Conservation (phyloP, 208 protist genomes). For the Vickermania spadyakhi region DNA sequence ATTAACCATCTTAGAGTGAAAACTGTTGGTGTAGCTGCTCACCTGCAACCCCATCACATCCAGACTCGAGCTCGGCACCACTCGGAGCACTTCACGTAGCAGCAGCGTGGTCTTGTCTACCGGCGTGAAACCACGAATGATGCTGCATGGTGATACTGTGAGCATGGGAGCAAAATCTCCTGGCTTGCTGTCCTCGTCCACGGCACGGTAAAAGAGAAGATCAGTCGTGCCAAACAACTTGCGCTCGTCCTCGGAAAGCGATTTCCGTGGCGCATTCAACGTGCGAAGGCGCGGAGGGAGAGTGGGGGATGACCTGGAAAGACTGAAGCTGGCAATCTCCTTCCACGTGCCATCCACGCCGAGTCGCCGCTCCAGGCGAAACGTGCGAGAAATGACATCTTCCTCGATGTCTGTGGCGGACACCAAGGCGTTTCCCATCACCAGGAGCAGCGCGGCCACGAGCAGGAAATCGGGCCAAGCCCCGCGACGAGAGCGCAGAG, state of each 20-base stretch:
- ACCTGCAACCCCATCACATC: conserved; percentile 62
- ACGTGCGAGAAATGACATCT: conserved; percentile 35
- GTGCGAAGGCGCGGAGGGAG: conserved; percentile 30
- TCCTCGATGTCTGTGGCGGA: conserved; percentile 6
- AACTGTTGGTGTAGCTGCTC: conserved; percentile 68
- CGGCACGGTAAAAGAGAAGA: conserved; percentile 61
- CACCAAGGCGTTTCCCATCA: conserved; percentile 14
- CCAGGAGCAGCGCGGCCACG: conserved; percentile 9
- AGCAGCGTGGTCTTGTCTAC: conserved; percentile 59
- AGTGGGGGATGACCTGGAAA: conserved; percentile 36
- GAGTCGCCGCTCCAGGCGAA: conserved; percentile 57
- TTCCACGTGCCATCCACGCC: conserved; percentile 37
- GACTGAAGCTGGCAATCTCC: conserved; percentile 31
- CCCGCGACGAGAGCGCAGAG: too few relatives aligned
- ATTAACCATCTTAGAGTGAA: conserved; percentile 80
- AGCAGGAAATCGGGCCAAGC: too few relatives aligned
- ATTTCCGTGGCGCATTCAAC: conserved; percentile 11
- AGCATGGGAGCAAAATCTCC: conserved; percentile 19
- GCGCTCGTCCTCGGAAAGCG: conserved; percentile 15
- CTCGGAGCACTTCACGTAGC: conserved; percentile 52
- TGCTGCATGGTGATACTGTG: conserved; percentile 59
- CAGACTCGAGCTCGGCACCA: conserved; percentile 43
- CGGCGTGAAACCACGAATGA: conserved; percentile 81
- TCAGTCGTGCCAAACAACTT: conserved; percentile 24
- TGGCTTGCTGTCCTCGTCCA: conserved; percentile 6